Evolutionary conservation across 768 basidiomycete species (phyloP), one percentile per base, ranked within the genome.

Genomic region (Tulasnella calospora): DNA sequence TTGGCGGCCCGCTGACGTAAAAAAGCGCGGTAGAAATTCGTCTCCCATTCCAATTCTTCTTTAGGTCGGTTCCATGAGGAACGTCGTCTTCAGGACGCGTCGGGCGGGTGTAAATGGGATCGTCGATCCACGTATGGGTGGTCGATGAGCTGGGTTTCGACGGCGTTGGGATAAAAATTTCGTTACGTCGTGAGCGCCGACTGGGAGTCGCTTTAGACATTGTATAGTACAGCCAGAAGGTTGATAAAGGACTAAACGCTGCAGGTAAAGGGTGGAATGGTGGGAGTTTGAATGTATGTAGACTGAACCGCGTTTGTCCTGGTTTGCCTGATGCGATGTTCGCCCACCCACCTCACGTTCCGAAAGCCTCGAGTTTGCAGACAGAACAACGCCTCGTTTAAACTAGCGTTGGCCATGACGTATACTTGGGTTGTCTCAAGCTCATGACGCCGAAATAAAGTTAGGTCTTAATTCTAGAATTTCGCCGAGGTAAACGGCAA

Each of bases 101-200:
- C 55, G 57, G 76, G 69, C 76, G 76, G 27, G 76, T 78, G 69
- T 44, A 78, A 17, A 70, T 70, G 33, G 76, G 76, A 9, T 78
- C 76, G 76, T 51, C 76, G 41, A 47, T 51, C 76, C 76, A 78
- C 6, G 17, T 35, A 8, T 77, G 57, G 33, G 40, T 71, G 35
- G 41, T 41, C 6, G 67, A 2, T 23, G 57, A n/a, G 57, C 57
- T 38, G 35, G 69, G 76, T 77, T 77, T 77, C 33, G 74, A 75
- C 23, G 57, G 61, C 57, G 76, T 41, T 9, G 76, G 69, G 21
- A 77, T 47, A 35, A 77, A 77, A 4, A 33, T 55, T 40, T 77
- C 57, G 35, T 33, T 41, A 17, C 76, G n/a, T n/a, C 76, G 76
- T 35, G 76, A 77, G 96, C 84, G 98, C 97, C 80, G 98, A 99